These are phyloP conservation scores for Sporisorium scitamineum DNA, from an alignment of 1,284 basidiomycete genomes.

Conservation along the genomic window DNA sequence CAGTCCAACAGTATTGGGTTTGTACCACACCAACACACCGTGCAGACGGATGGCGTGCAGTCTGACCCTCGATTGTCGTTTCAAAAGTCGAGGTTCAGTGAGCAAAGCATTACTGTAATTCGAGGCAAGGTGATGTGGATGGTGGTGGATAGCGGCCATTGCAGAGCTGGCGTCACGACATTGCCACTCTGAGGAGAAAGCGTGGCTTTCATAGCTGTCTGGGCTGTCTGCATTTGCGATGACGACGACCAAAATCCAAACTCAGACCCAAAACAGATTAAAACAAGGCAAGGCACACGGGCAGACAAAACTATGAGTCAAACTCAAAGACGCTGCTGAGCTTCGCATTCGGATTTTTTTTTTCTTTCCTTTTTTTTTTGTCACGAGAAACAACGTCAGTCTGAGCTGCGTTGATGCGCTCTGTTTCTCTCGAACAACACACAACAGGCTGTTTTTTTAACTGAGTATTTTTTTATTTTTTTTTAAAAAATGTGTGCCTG, in stretches of 20 bases:
- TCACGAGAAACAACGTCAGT: background rate
- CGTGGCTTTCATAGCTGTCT: background rate
- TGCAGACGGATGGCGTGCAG: no score
- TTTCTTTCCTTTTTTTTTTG: background rate
- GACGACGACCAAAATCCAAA: constrained; percentile 1
- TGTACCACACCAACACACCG: no score
- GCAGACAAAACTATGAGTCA: constrained; percentile 4
- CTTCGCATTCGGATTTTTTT: constrained; percentile 8
- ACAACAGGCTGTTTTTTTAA: background rate
- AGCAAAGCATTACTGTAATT: no score
- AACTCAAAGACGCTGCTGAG: constrained; percentile 8
- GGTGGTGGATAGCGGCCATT: background rate
- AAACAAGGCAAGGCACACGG: background rate
- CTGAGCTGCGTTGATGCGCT: background rate
- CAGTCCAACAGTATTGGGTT: no score
- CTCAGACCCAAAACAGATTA: constrained; percentile 2
- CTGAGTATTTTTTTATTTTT: constrained; percentile 1
- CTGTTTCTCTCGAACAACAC: background rate
- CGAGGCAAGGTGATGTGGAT: background rate
- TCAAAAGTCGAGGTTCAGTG: no score
- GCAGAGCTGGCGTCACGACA: background rate
- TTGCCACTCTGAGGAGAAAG: background rate
- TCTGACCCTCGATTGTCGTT: no score
- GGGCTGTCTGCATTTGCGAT: background rate
- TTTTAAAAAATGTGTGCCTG: constrained; percentile 21